Base-by-base conservation (phyloP, 1,284 basidiomycete species). In the Leccinum fallax region DNA sequence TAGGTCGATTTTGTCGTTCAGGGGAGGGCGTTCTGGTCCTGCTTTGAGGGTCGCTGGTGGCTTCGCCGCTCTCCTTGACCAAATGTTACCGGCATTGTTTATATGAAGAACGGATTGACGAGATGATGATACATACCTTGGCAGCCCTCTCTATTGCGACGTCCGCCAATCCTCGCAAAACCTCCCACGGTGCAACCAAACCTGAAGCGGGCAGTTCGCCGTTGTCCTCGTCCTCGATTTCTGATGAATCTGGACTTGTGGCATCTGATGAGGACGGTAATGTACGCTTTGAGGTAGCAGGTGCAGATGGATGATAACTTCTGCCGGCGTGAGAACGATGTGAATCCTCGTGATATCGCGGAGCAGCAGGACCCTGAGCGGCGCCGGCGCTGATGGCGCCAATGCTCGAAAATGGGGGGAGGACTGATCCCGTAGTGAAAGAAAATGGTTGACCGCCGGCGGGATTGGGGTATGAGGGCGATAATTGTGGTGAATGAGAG, bases 131-230 rank as follows among this genome's bases (percentile, higher is more conserved):
- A 71, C 78, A 63, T 70, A 88, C 90, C 81, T 89, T 89, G 57
- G 86, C 86, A 65, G 89, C 90, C 60, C 88, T 82, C 71, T 91
- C 85, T 61, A 87, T 86, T 32, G 90, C 90, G 48, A 92, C 89
- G 77, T 92, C 89, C 32, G 91, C 91, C 61, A 93, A 76, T 55
- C 90, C 89, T 65, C 90, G 81, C 58, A 93, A 78, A 46, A 93
- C 92, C 76, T 92, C 90, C 87, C 90, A 91, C 53, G 91, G 91
- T 6, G 92, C 92, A 61, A 92, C 85, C 49, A 93, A 81, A 53
- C 92, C 90, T 15, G 86, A 86, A 48, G 90, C 89, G 4, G 93
- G 91, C 5, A 95, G 77, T 70, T 91, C 93, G 7, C 87, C 85
- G 63, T 85, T 86, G 55, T 88, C 86, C 43, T 90, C 85, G 49